Evolutionary conservation across 805 yeast species (phyloP).

Genomic region (Cyberlindnera meyerae): DNA sequence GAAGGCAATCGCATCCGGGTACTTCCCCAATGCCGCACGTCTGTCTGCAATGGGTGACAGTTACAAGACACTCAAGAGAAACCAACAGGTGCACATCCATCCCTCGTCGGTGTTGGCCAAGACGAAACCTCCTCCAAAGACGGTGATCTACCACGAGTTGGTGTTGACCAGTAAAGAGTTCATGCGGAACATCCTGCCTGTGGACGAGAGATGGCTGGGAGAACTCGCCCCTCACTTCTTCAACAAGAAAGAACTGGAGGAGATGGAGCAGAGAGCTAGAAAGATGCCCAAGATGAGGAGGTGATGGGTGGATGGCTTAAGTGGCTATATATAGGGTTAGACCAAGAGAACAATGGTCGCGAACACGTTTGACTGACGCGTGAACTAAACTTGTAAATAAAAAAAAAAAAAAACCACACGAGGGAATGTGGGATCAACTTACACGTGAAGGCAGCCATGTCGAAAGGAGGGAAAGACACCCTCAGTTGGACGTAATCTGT

Average conservation of each 20-base stretch:
- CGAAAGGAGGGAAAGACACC: no score
- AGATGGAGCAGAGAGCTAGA: conserved; percentile 13
- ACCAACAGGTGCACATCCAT: conserved; percentile 73
- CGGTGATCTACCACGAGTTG: conserved; percentile 75
- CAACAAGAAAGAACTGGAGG: conserved; percentile 14
- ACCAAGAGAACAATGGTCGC: no score
- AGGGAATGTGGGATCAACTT: no score
- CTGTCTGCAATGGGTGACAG: conserved; percentile 72
- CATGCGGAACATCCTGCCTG: conserved; percentile 74
- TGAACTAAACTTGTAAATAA: no score
- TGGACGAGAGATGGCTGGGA: conserved; percentile 65
- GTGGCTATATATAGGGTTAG: no score
- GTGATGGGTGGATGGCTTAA: no score
- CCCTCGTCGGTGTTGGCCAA: conserved; percentile 75
- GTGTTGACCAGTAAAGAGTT: conserved; percentile 83
- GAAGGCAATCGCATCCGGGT: conserved; percentile 83
- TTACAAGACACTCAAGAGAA: conserved; percentile 57
- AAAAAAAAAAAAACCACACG: no score
- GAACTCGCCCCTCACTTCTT: conserved; percentile 66
- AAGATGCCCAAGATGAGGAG: conserved; percentile 21
- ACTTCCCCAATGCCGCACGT: conserved; percentile 94
- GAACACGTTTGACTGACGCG: no score
- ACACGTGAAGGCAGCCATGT: no score
- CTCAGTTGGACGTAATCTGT: no score
- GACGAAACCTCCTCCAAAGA: conserved; percentile 66